phyloP scores from a whole-genome alignment of 1,139 yeast species.

The Geotrichum cucujoidarum region DNA sequence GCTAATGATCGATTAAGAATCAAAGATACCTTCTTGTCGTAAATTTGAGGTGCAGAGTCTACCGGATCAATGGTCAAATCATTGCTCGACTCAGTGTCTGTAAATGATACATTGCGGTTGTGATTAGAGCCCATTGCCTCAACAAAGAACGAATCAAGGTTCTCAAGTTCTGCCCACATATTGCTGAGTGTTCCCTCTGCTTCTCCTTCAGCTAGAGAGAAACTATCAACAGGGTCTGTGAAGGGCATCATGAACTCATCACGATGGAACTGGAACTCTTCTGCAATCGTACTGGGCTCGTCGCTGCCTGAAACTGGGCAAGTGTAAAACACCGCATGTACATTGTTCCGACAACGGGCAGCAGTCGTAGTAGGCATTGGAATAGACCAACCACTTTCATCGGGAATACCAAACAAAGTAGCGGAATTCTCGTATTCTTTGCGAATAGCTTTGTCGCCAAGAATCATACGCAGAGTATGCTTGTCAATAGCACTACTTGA shows the following conservation, averaged over 20 bases:
- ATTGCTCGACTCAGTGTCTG: slow-evolving; percentile 42
- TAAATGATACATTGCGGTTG: slow-evolving; percentile 35
- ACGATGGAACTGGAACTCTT: slow-evolving; percentile 42
- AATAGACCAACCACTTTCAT: slow-evolving; percentile 96
- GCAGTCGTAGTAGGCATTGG: slow-evolving; percentile 93
- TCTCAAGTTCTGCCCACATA: slow-evolving; percentile 96
- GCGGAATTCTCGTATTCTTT: slow-evolving; percentile 83
- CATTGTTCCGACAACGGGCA: slow-evolving; percentile 82
- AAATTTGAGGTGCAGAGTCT: slow-evolving; percentile 73
- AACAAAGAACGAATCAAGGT: slow-evolving; percentile 86
- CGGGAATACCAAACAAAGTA: slow-evolving; percentile 91
- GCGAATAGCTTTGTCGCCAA: slow-evolving; percentile 73
- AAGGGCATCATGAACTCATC: slow-evolving; percentile 47
- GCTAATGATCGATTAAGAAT: slow-evolving; percentile 72
- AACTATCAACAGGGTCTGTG: slow-evolving; percentile 26
- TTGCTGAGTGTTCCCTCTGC: slow-evolving; percentile 73
- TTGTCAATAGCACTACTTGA: slow-evolving; percentile 88
- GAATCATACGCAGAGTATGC: slow-evolving; percentile 84
- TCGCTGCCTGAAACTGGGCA: slow-evolving; percentile 46
- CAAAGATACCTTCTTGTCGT: slow-evolving; percentile 72
- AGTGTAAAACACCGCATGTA: slow-evolving; percentile 90
- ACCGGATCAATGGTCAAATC: slow-evolving; percentile 42
- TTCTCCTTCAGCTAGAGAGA: slow-evolving; percentile 25
- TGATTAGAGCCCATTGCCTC: slow-evolving; percentile 46
- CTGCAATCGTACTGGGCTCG: slow-evolving; percentile 25